Conservation (phyloP, 176 grass and related monocot genomes). For the Luzula sylvatica region DNA sequence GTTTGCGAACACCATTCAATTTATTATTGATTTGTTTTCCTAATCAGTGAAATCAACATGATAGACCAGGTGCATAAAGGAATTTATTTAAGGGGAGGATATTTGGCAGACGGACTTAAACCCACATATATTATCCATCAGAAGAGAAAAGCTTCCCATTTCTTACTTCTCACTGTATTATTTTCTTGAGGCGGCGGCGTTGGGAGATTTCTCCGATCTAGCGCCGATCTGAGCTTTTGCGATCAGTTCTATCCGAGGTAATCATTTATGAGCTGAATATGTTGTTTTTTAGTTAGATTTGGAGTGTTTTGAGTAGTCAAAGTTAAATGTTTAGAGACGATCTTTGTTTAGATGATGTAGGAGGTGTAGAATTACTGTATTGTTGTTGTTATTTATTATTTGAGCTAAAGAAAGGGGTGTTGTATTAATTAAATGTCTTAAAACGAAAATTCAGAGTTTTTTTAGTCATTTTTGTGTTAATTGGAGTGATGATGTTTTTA, state of each 20-base stretch:
- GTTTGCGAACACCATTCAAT: background rate
- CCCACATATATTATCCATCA: slow-evolving; percentile 21
- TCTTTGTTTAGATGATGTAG: background rate
- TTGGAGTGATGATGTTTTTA: background rate
- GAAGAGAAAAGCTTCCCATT: background rate
- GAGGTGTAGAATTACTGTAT: background rate
- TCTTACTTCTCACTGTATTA: background rate
- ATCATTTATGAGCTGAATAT: background rate
- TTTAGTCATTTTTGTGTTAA: background rate
- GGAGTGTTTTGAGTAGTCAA: background rate
- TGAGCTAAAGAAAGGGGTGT: background rate
- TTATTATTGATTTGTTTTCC: background rate
- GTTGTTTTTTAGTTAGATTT: background rate
- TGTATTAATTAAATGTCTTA: background rate
- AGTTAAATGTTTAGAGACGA: background rate
- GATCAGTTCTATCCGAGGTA: slow-evolving; percentile 2
- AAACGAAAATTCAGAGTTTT: background rate
- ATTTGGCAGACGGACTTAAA: slow-evolving; percentile 4
- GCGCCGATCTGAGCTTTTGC: slow-evolving; percentile 1
- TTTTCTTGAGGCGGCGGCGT: slow-evolving; percentile 6
- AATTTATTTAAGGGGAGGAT: background rate
- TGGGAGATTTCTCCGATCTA: background rate
- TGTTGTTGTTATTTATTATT: background rate
- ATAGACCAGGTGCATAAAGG: background rate
- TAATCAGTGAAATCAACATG: background rate